These are phyloP conservation scores for Dictyostelium firmibasis DNA, from an alignment of 78 protist species.

Conservation along the genomic window DNA sequence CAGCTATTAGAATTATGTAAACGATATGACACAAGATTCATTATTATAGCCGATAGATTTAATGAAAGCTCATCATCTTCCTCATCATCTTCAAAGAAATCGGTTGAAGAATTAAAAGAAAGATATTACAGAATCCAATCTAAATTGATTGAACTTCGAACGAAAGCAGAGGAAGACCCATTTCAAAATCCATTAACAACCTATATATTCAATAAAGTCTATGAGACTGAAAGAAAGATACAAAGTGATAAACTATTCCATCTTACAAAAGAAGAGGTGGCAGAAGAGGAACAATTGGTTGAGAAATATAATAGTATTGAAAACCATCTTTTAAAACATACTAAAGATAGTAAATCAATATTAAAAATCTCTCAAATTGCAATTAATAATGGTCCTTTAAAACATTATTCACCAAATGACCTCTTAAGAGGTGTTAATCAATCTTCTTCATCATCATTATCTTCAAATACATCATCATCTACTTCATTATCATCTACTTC, in stretches of 20 bases:
- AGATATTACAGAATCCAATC: slow-evolving; percentile 71
- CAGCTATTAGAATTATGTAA: slow-evolving; percentile 49
- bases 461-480: too few species aligned
- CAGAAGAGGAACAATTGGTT: slow-evolving; percentile 37
- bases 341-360: slow-evolving; percentile 43
- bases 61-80: neutral
- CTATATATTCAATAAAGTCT: slow-evolving; percentile 47
- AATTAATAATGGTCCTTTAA: slow-evolving; percentile 41
- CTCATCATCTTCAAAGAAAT: neutral
- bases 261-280: slow-evolving; percentile 33
- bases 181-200: slow-evolving; percentile 62
- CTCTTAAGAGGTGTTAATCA: neutral
- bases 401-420: slow-evolving; percentile 31
- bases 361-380: slow-evolving; percentile 22
- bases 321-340: slow-evolving; percentile 44
- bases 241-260: slow-evolving; percentile 53
- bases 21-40: slow-evolving; percentile 72
- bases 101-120: slow-evolving; percentile 80
- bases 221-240: slow-evolving; percentile 60
- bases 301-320: slow-evolving; percentile 58
- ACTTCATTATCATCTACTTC: neutral
- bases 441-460: neutral
- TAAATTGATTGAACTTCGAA: slow-evolving; percentile 35
- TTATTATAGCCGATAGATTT: slow-evolving; percentile 62
- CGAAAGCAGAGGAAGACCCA: slow-evolving; percentile 66